Conservation (phyloP, 2,329 filamentous ascomycete genomes). For the Aspergillus tamarii region DNA sequence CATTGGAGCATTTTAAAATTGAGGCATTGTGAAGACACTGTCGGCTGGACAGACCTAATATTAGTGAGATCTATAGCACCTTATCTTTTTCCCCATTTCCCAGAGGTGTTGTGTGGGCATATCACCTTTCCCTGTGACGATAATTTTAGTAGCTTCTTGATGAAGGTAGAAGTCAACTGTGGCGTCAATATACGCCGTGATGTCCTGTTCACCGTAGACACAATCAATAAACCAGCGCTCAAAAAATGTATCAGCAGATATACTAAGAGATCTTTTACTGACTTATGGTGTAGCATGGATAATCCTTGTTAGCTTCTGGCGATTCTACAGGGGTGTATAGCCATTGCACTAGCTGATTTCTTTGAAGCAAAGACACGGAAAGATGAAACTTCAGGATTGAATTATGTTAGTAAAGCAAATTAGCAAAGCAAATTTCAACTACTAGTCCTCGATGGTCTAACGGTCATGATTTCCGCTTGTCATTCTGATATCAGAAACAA, state of each 20-base stretch:
- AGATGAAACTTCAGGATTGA: no score
- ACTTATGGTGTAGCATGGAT: no score
- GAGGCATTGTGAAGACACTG: background rate
- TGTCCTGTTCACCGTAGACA: background rate
- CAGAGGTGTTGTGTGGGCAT: background rate
- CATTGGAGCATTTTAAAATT: background rate
- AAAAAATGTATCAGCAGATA: background rate
- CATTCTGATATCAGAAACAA: slow-evolving; percentile 9
- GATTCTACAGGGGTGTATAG: no score
- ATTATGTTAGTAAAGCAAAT: no score
- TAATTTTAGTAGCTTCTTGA: background rate
- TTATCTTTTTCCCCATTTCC: background rate
- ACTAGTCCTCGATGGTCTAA: slow-evolving; percentile 26
- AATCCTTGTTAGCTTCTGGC: no score
- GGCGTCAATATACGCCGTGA: background rate
- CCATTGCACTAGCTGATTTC: no score
- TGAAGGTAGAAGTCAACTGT: background rate
- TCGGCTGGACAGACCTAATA: background rate
- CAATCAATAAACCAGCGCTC: background rate
- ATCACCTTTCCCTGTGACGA: background rate
- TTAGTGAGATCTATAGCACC: background rate
- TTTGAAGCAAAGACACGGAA: no score
- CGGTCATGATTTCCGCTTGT: slow-evolving; percentile 22
- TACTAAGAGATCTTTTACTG: no score
- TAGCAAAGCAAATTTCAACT: rapidly evolving